These are phyloP conservation scores for Colletotrichum tabaci DNA, from an alignment of 2,329 filamentous ascomycete species.

Conservation along the genomic window DNA sequence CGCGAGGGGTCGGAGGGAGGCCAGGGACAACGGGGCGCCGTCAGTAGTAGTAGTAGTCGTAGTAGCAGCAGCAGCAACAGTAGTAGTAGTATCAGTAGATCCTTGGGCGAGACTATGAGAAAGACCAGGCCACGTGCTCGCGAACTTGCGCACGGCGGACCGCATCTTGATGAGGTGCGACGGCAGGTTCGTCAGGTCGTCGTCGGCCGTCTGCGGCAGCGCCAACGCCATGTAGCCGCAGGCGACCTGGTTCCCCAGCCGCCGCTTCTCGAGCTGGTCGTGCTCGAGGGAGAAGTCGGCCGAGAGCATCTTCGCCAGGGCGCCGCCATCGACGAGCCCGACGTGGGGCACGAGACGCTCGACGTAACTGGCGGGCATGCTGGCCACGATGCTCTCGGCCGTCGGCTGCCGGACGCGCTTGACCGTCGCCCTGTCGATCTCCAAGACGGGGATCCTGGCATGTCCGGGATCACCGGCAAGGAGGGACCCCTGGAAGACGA, in stretches of 20 bases:
- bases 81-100: too few relatives aligned
- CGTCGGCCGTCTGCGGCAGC: slow-evolving; percentile 42
- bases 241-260: slow-evolving; percentile 41
- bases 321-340: slow-evolving; percentile 42
- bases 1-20: slow-evolving; percentile 7
- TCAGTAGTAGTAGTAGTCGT: too few relatives aligned
- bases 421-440: slow-evolving; percentile 16
- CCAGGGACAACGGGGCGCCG: not conserved
- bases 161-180: slow-evolving; percentile 38
- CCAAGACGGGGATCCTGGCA: not conserved
- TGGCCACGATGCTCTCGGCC: slow-evolving; percentile 38
- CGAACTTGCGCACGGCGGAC: slow-evolving; percentile 8
- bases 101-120: too few relatives aligned
- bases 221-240: slow-evolving; percentile 45
- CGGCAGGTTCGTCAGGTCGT: slow-evolving; percentile 44
- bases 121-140: not conserved
- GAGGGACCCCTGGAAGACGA: slow-evolving; percentile 43
- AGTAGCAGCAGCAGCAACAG: too few relatives aligned
- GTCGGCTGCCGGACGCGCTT: slow-evolving; percentile 14
- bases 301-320: slow-evolving; percentile 46
- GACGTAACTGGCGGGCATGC: slow-evolving; percentile 45
- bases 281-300: slow-evolving; percentile 46
- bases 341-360: slow-evolving; percentile 47
- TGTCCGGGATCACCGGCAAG: not conserved
- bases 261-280: slow-evolving; percentile 45